phyloP scores from a whole-genome alignment of 495 filamentous ascomycete species.

The Aspergillus sclerotioniger region DNA sequence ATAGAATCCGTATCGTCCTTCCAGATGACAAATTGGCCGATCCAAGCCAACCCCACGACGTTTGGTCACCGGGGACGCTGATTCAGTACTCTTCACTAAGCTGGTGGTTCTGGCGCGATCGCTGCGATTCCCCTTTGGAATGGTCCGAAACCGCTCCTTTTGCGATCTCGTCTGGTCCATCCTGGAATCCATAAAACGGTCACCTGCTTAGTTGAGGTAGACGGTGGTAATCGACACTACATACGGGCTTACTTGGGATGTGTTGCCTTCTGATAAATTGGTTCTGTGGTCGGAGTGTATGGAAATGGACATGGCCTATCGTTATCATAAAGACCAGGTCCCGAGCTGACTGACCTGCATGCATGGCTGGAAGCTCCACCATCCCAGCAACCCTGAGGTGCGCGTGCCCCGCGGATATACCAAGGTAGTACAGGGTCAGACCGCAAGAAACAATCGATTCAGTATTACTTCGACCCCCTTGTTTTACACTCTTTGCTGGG shows the following conservation, averaged over 20 bases:
- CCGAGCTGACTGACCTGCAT: slow-evolving; percentile 7
- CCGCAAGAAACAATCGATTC: neutral
- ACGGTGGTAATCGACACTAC: neutral
- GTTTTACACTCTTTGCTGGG: neutral
- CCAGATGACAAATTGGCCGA: slow-evolving; percentile 44
- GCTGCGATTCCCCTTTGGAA: slow-evolving; percentile 4
- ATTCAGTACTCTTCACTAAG: slow-evolving; percentile 10
- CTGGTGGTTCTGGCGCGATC: slow-evolving; percentile 21
- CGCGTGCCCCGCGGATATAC: slow-evolving; percentile 1
- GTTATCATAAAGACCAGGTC: neutral
- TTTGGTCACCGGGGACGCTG: slow-evolving; percentile 31
- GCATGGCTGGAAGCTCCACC: slow-evolving; percentile 6
- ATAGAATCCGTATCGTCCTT: slow-evolving; percentile 42
- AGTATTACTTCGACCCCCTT: neutral
- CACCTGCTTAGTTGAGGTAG: neutral
- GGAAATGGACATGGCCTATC: neutral
- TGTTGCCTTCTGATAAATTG: neutral
- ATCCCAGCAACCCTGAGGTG: neutral
- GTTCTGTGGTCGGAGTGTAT: neutral
- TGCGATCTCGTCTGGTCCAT: neutral
- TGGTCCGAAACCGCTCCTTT: slow-evolving; percentile 3
- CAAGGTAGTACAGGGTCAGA: neutral
- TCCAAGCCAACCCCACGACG: slow-evolving; percentile 40
- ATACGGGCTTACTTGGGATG: neutral
- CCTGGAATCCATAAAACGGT: neutral